phyloP scores from a whole-genome alignment of 129 eudicot species.

The Rutidosis leptorrhynchoides region DNA sequence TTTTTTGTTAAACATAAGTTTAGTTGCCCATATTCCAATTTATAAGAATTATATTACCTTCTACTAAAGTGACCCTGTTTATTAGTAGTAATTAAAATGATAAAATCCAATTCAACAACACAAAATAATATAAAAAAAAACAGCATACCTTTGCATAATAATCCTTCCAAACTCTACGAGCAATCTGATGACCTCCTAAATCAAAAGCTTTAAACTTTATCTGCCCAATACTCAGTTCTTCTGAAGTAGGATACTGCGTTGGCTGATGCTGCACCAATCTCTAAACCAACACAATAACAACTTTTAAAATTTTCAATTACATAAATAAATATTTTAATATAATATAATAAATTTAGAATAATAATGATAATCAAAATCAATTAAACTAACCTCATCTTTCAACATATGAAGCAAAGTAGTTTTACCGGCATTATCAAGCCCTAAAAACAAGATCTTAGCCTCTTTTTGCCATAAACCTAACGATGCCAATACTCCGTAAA shows the following conservation, averaged over 20 bases:
- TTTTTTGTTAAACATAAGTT: too few species aligned
- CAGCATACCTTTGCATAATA: constrained; percentile 56
- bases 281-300: constrained; percentile 30
- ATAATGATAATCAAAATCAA: neutral
- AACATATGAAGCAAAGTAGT: constrained; percentile 96
- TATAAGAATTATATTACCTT: too few species aligned
- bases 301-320: neutral
- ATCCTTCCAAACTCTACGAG: constrained; percentile 91
- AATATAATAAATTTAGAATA: neutral
- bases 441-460: constrained; percentile 88
- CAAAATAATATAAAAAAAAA: neutral
- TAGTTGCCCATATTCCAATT: too few species aligned
- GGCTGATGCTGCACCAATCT: constrained; percentile 85
- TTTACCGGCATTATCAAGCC: constrained; percentile 97
- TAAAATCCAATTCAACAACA: neutral
- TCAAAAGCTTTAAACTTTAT: constrained; percentile 93
- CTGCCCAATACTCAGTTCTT: constrained; percentile 79
- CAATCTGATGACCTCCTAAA: constrained; percentile 93
- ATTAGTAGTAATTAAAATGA: neutral
- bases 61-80: neutral
- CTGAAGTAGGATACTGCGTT: constrained; percentile 87
- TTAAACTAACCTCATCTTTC: constrained; percentile 77
- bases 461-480: constrained; percentile 95
- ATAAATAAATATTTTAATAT: neutral
- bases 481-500: constrained; percentile 88